phyloP scores from a whole-genome alignment of 148 eudicot species.

The Vaccinium vitisidaea region DNA sequence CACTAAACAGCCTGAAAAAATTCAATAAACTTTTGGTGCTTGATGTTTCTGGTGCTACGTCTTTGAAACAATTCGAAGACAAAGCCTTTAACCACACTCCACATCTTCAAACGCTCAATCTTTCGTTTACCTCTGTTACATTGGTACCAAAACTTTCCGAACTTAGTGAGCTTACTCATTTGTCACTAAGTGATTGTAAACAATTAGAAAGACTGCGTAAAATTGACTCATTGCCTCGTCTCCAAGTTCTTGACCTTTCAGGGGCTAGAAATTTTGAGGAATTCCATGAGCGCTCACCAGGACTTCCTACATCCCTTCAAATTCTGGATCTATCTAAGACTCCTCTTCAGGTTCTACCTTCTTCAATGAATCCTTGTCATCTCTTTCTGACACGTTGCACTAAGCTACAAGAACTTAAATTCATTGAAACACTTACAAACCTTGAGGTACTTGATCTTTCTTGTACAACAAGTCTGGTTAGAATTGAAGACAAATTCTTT shows the following conservation, averaged over 20 bases:
- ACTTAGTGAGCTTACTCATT: slow-evolving; percentile 28
- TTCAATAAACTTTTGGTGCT: slow-evolving; percentile 21
- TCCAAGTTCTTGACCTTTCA: slow-evolving; percentile 35
- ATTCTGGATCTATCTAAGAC: slow-evolving; percentile 31
- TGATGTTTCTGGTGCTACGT: slow-evolving; percentile 27
- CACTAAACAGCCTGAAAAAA: slow-evolving; percentile 8
- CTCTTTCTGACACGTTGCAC: slow-evolving; percentile 17
- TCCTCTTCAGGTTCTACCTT: slow-evolving; percentile 13
- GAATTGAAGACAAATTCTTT: background rate
- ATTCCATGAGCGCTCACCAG: slow-evolving; percentile 18
- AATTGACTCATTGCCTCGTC: background rate
- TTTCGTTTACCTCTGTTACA: slow-evolving; percentile 28
- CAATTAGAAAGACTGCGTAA: slow-evolving; percentile 20
- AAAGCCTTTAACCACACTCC: background rate
- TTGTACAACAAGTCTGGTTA: background rate
- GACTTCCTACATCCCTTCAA: slow-evolving; percentile 3
- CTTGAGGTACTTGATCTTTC: slow-evolving; percentile 32
- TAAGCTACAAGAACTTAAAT: background rate
- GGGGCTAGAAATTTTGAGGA: slow-evolving; percentile 19
- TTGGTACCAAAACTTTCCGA: slow-evolving; percentile 17
- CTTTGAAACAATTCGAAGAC: slow-evolving; percentile 12
- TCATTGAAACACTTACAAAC: background rate
- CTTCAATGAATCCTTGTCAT: slow-evolving; percentile 18
- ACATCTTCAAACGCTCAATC: slow-evolving; percentile 27
- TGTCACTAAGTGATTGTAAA: slow-evolving; percentile 20